These are phyloP conservation scores for Yamadazyma sp. DNA, from an alignment of 805 yeast genomes.

Conservation along the genomic window DNA sequence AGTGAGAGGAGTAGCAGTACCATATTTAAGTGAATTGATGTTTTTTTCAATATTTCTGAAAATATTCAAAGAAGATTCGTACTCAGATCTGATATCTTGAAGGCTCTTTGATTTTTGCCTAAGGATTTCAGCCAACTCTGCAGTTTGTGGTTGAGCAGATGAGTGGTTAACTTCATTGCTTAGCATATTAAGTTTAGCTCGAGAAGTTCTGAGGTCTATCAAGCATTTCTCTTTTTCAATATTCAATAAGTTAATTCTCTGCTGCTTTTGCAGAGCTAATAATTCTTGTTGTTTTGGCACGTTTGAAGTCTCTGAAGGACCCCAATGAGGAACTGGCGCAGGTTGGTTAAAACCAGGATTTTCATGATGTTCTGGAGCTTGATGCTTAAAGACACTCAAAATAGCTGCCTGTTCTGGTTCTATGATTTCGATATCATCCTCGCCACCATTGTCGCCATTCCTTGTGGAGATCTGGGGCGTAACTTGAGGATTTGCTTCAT, in stretches of 20 bases:
- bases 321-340: constrained; percentile 26
- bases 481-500: too few species aligned
- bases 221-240: neutral
- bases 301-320: constrained; percentile 2
- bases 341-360: constrained; percentile 18
- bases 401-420: constrained; percentile 29
- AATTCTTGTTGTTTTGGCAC: neutral
- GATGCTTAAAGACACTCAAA: constrained; percentile 19
- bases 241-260: neutral
- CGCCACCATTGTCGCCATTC: constrained; percentile 3
- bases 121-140: neutral
- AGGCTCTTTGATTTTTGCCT: neutral
- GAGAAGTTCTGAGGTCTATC: neutral
- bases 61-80: neutral
- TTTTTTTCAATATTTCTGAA: neutral
- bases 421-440: constrained; percentile 27
- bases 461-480: too few species aligned
- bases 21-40: constrained; percentile 1
- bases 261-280: neutral
- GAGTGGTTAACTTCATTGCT: neutral
- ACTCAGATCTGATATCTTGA: neutral
- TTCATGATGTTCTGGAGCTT: neutral
- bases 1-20: neutral
- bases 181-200: neutral
- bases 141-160: too few species aligned